Evolutionary conservation across 2,329 filamentous ascomycete genomes (phyloP).

Genomic region (Albifimbria verrucaria): DNA sequence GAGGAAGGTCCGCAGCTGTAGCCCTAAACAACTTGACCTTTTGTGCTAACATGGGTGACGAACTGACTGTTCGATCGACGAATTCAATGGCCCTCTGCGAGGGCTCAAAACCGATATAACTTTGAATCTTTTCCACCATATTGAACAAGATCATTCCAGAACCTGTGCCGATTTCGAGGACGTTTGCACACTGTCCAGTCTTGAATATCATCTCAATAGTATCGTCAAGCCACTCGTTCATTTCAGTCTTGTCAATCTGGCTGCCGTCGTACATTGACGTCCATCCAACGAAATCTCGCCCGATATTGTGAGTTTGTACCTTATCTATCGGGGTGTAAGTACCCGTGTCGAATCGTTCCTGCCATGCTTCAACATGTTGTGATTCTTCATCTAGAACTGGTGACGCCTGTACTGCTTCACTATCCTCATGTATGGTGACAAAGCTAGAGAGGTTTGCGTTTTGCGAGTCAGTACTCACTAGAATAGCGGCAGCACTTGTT

Average conservation of each 20-base stretch:
- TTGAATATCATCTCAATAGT: not conserved
- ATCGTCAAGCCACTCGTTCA: slow-evolving; percentile 7
- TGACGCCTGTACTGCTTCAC: too few relatives aligned
- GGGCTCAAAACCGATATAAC: not conserved
- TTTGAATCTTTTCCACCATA: not conserved
- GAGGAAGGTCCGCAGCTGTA: not conserved
- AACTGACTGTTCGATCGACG: not conserved
- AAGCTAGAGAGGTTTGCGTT: slow-evolving; percentile 10
- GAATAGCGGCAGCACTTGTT: slow-evolving; percentile 13
- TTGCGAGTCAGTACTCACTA: slow-evolving; percentile 3
- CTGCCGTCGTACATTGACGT: slow-evolving; percentile 4
- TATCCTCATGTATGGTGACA: slow-evolving; percentile 8
- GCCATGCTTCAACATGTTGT: slow-evolving; percentile 6
- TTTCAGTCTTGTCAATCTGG: not conserved
- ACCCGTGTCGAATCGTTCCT: slow-evolving; percentile 3
- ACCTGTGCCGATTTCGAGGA: slow-evolving; percentile 15
- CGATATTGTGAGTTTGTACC: not conserved
- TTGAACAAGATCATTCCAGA: slow-evolving; percentile 9
- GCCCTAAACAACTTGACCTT: not conserved
- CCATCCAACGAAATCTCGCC: not conserved
- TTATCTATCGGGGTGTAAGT: not conserved
- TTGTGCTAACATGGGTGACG: not conserved
- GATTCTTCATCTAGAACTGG: not conserved
- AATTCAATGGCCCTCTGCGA: not conserved
- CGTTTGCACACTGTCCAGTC: not conserved